A percentile compares a stretch with the other conserved stretches of the same genome.
These are phyloP conservation scores for Penicillium janthinellum DNA, from an alignment of 2,329 filamentous ascomycete species.

Conservation along the genomic window DNA sequence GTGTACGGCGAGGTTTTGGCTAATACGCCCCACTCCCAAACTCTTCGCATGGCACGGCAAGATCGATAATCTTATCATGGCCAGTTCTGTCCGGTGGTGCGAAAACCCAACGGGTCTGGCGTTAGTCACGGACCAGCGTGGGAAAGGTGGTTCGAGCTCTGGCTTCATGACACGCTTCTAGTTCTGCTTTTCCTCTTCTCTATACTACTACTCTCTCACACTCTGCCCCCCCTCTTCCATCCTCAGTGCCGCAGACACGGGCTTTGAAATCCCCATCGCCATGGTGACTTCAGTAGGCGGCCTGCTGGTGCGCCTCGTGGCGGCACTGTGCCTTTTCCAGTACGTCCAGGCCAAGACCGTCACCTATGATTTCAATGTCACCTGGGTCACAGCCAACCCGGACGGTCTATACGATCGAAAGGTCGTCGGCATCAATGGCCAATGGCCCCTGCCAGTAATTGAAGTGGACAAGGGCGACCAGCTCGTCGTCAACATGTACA, in stretches of 20 bases:
- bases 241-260: not conserved
- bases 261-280: not conserved
- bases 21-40: not conserved
- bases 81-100: slow-evolving; percentile 1
- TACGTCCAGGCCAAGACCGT: slow-evolving; percentile 22
- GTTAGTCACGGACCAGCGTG: slow-evolving; percentile 4
- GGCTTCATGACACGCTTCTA: not conserved
- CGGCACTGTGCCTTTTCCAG: slow-evolving; percentile 13
- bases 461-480: slow-evolving; percentile 74
- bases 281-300: slow-evolving; percentile 16
- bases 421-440: slow-evolving; percentile 71
- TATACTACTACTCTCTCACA: not conserved
- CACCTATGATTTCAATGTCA: slow-evolving; percentile 56
- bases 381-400: slow-evolving; percentile 58
- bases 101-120: not conserved
- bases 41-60: slow-evolving; percentile 7
- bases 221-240: not conserved
- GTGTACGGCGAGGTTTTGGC: not conserved
- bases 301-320: slow-evolving; percentile 11
- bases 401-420: slow-evolving; percentile 55
- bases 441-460: slow-evolving; percentile 73
- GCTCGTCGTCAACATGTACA: slow-evolving; percentile 68
- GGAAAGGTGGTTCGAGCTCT: not conserved
- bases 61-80: slow-evolving; percentile 25
- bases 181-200: not conserved